Percentiles rank a stretch among this genome's conserved stretches.
Evolutionary conservation across 768 basidiomycete genomes (phyloP).

Genomic region (Omphalotus guepiniiformis): DNA sequence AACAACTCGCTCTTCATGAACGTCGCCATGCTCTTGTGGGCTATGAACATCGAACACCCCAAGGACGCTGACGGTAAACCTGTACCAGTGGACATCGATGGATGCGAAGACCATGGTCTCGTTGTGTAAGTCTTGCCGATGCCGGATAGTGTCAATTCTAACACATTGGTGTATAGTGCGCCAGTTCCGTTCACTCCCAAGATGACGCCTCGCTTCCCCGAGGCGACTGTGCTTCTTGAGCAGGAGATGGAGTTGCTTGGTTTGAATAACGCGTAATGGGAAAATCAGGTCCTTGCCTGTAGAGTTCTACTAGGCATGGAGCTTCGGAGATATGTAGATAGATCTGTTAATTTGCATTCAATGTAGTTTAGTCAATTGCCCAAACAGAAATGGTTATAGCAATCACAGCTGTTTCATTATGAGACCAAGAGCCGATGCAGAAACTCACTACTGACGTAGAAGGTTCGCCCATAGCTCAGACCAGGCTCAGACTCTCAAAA

Average conservation of each 20-base stretch:
- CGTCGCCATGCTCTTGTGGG: slow-evolving; percentile 3
- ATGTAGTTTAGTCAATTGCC: too few species aligned
- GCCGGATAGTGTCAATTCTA: neutral
- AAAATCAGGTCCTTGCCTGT: too few species aligned
- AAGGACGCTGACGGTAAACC: neutral
- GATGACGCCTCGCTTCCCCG: neutral
- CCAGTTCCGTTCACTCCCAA: neutral
- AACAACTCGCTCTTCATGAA: slow-evolving; percentile 7
- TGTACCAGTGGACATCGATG: neutral
- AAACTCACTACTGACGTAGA: too few species aligned
- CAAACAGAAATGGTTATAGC: too few species aligned
- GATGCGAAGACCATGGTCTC: neutral
- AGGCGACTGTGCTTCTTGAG: neutral
- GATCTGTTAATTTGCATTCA: too few species aligned
- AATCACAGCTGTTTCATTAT: too few species aligned
- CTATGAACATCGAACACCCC: neutral
- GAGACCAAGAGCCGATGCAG: too few species aligned
- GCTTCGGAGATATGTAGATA: too few species aligned
- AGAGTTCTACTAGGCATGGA: too few species aligned
- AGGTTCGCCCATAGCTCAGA: too few species aligned
- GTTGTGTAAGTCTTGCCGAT: neutral
- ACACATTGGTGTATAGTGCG: neutral
- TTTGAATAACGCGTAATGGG: too few species aligned
- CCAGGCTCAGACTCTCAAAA: too few species aligned
- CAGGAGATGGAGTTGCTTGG: neutral